phyloP scores from a whole-genome alignment of 1,284 basidiomycete species.

The Pyrrhoderma lamaoense region DNA sequence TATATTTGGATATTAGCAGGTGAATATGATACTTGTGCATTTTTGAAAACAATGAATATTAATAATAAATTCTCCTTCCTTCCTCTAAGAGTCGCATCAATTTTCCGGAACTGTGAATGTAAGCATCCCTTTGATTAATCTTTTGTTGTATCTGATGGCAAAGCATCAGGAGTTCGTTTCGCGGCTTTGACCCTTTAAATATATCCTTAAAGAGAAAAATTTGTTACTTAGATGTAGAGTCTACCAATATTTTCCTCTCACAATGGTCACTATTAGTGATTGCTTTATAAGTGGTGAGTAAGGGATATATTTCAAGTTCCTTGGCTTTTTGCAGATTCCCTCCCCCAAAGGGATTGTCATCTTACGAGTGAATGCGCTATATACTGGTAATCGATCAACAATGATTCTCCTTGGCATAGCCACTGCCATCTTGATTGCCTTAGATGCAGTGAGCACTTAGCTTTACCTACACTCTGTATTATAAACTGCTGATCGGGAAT shows the following conservation, averaged over 20 bases:
- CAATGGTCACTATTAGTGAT: constrained; percentile 6
- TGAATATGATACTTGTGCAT: neutral
- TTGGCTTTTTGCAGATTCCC: no score
- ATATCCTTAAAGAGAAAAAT: neutral
- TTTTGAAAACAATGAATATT: no score
- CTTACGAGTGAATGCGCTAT: constrained; percentile 8
- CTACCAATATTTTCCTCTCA: constrained; percentile 9
- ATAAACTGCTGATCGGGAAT: no score
- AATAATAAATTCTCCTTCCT: no score
- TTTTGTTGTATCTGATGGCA: no score
- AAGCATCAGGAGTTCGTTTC: no score
- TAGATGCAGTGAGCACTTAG: neutral
- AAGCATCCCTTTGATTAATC: no score
- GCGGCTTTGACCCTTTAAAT: no score
- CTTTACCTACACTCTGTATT: no score
- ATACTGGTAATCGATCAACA: neutral
- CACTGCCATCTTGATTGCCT: neutral
- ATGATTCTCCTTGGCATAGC: neutral
- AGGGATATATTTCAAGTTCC: neutral
- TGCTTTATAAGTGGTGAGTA: constrained; percentile 5
- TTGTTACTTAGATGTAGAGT: constrained; percentile 1
- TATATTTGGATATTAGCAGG: constrained; percentile 4
- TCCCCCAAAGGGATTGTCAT: constrained; percentile 5
- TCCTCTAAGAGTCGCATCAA: no score
- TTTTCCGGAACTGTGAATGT: no score